These are phyloP conservation scores for Pyrus betulifolia DNA, from an alignment of 306 rosid genomes.

Conservation along the genomic window DNA sequence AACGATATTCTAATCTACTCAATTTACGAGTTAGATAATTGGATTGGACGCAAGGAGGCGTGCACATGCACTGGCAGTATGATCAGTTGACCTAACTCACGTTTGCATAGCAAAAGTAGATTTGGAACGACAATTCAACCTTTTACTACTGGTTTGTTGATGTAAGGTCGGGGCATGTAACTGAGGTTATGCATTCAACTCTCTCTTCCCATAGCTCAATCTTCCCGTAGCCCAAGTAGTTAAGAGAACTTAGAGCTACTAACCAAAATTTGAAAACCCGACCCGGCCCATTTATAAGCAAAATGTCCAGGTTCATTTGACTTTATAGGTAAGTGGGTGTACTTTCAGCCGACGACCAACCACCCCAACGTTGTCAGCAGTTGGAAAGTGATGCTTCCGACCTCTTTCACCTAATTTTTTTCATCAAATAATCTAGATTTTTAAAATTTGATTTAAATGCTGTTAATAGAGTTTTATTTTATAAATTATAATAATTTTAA, in stretches of 20 bases:
- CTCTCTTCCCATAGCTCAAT: too few relatives aligned
- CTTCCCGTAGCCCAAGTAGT: background rate
- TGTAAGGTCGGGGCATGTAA: background rate
- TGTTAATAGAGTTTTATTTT: fast-evolving
- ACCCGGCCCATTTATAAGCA: background rate
- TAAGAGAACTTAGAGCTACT: background rate
- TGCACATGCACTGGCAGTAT: background rate
- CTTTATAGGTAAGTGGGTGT: too few relatives aligned
- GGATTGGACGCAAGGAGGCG: background rate
- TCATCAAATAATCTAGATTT: too few relatives aligned
- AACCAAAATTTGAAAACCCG: too few relatives aligned
- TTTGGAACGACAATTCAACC: background rate
- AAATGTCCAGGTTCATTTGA: background rate
- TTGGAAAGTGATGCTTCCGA: too few relatives aligned
- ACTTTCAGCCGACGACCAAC: too few relatives aligned
- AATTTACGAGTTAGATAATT: too few relatives aligned
- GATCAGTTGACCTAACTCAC: too few relatives aligned
- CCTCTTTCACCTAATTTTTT: fast-evolving
- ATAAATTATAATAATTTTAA: too few relatives aligned
- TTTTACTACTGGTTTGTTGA: background rate
- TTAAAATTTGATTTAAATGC: fast-evolving
- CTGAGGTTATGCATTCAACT: too few relatives aligned
- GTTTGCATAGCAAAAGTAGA: too few relatives aligned
- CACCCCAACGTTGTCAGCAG: too few relatives aligned
- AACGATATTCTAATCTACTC: background rate